Evolutionary conservation across 2,329 filamentous ascomycete genomes (phyloP).

Genomic region (Stenocarpella maydis): DNA sequence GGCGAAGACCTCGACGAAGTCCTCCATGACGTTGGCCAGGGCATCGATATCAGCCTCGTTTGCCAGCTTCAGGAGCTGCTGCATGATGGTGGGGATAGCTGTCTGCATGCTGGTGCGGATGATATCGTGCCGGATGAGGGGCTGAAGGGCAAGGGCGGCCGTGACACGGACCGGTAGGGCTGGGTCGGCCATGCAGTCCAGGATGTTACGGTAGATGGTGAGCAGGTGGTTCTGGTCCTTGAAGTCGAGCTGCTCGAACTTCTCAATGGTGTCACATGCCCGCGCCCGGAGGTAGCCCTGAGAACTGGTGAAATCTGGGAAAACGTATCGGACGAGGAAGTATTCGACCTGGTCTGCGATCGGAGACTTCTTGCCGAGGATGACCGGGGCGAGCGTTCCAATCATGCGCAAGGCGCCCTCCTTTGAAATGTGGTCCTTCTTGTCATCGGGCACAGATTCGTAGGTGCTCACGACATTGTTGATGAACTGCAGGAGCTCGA

Average conservation of each 20-base stretch:
- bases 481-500: constrained; percentile 92
- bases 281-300: constrained; percentile 93
- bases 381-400: constrained; percentile 90
- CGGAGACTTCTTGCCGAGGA: constrained; percentile 96
- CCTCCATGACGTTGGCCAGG: constrained; percentile 98
- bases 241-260: constrained; percentile 97
- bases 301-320: constrained; percentile 93
- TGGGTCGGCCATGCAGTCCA: constrained; percentile 96
- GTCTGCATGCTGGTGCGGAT: constrained; percentile 96
- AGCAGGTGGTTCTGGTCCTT: constrained; percentile 95
- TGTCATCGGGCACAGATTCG: constrained; percentile 81
- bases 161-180: constrained; percentile 93
- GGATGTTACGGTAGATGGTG: constrained; percentile 94
- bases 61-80: constrained; percentile 93
- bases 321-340: constrained; percentile 97
- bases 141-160: constrained; percentile 91
- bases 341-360: constrained; percentile 98
- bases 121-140: constrained; percentile 92
- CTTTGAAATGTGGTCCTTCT: constrained; percentile 95
- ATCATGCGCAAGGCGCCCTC: constrained; percentile 98
- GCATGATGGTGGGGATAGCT: constrained; percentile 99
- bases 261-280: constrained; percentile 96
- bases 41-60: constrained; percentile 99
- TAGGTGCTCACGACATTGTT: constrained; percentile 95
- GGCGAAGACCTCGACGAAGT: constrained; percentile 99